phyloP scores from a whole-genome alignment of 176 grass and related monocot species.

The Puccinellia tenuiflora region DNA sequence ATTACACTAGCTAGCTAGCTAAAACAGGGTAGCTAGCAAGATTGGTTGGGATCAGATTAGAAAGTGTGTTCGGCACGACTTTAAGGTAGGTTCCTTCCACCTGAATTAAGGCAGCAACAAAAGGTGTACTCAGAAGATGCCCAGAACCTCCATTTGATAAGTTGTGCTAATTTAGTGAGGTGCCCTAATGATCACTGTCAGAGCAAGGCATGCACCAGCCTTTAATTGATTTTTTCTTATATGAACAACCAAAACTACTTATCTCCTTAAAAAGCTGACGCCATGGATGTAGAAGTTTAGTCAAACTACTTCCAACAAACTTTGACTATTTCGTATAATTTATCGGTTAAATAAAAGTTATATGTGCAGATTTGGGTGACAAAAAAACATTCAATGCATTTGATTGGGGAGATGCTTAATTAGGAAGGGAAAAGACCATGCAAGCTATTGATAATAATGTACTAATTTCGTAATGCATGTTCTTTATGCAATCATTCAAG shows the following conservation, averaged over 20 bases:
- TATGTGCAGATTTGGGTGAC: not conserved
- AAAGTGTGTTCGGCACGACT: slow-evolving; percentile 19
- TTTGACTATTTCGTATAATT: not conserved
- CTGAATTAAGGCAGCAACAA: slow-evolving; percentile 43
- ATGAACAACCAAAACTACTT: not conserved
- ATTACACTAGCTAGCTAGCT: not conserved
- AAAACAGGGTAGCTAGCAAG: not conserved
- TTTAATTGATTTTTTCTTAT: too few species aligned
- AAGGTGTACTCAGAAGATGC: slow-evolving; percentile 5
- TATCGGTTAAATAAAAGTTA: not conserved
- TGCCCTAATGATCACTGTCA: not conserved
- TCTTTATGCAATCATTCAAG: not conserved
- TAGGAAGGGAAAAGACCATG: too few species aligned
- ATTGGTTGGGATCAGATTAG: slow-evolving; percentile 10
- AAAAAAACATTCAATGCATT: not conserved
- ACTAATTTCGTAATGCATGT: not conserved
- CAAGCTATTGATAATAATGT: too few species aligned
- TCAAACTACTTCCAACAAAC: not conserved
- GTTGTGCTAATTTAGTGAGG: not conserved
- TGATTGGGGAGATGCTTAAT: not conserved
- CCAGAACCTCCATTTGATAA: slow-evolving; percentile 4
- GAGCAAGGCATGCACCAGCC: not conserved
- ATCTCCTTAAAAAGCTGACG: not conserved
- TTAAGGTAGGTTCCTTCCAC: slow-evolving; percentile 37
- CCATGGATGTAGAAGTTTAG: not conserved